Conservation (phyloP, 805 yeast species). For the Wickerhamomyces bisporus region DNA sequence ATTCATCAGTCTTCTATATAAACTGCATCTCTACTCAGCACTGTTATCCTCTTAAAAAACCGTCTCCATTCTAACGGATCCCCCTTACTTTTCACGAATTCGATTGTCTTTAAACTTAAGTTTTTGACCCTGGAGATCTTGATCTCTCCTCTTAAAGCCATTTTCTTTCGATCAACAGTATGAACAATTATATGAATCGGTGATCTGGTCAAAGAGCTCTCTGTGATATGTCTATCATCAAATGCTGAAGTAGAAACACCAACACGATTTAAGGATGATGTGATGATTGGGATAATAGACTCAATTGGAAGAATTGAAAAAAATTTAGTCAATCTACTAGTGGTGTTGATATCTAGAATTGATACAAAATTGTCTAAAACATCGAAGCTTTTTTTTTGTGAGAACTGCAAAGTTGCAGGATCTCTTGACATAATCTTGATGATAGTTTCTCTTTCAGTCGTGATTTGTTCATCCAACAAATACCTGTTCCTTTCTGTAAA, state of each 20-base stretch:
- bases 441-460: conserved; percentile 26
- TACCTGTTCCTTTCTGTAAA: conserved; percentile 33
- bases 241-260: conserved; percentile 31
- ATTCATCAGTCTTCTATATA: conserved; percentile 30
- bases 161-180: conserved; percentile 40
- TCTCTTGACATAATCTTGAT: conserved; percentile 40
- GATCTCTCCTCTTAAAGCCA: conserved; percentile 42
- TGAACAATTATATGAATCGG: conserved; percentile 24
- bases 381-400: conserved; percentile 18
- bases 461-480: conserved; percentile 21
- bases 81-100: conserved; percentile 51
- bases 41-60: conserved; percentile 51
- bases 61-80: conserved; percentile 76
- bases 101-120: conserved; percentile 40
- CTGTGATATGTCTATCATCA: conserved; percentile 9
- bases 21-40: conserved; percentile 53
- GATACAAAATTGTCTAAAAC: background rate
- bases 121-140: conserved; percentile 36
- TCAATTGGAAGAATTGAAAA: conserved; percentile 42
- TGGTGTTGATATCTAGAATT: conserved; percentile 23
- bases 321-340: conserved; percentile 46
- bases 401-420: conserved; percentile 47
- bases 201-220: conserved; percentile 3
- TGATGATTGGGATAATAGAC: conserved; percentile 34
- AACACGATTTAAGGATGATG: conserved; percentile 37